Evolutionary conservation across 352 stramenopile genomes (phyloP).

Genomic region (Thalassiosira livingstoniorum): DNA sequence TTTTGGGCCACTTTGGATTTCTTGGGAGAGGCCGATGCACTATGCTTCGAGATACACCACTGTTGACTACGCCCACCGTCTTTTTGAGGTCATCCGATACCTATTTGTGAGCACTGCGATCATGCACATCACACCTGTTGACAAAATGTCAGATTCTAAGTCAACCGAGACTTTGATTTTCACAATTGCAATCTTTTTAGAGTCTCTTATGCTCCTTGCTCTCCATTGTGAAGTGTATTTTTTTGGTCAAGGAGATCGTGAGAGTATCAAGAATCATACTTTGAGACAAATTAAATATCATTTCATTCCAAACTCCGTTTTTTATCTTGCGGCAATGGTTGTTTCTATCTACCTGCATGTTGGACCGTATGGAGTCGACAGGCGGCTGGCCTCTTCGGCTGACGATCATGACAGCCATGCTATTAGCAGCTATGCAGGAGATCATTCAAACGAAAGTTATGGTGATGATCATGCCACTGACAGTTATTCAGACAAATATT

Average conservation of each 20-base stretch:
- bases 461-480: not conserved
- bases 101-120: conserved; percentile 31
- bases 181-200: conserved; percentile 18
- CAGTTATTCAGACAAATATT: not conserved
- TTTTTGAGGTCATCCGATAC: conserved; percentile 40
- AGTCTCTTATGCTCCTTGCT: conserved; percentile 29
- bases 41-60: conserved; percentile 39
- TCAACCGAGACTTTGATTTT: conserved; percentile 10
- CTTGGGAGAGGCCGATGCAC: conserved; percentile 35
- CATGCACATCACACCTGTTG: conserved; percentile 26
- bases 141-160: conserved; percentile 19
- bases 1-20: conserved; percentile 40
- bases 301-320: not conserved
- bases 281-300: conserved; percentile 10
- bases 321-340: not conserved
- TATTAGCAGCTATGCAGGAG: not conserved
- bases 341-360: not conserved
- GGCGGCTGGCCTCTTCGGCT: too few species aligned
- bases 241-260: not conserved
- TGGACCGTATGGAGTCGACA: not conserved
- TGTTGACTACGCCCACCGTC: conserved; percentile 49
- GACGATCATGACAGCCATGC: too few species aligned
- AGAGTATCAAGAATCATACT: conserved; percentile 28
- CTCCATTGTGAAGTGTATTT: conserved; percentile 25
- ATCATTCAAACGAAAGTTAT: too few species aligned